phyloP scores from a whole-genome alignment of 257 asterid species.

The Solanum gandarillasii region DNA sequence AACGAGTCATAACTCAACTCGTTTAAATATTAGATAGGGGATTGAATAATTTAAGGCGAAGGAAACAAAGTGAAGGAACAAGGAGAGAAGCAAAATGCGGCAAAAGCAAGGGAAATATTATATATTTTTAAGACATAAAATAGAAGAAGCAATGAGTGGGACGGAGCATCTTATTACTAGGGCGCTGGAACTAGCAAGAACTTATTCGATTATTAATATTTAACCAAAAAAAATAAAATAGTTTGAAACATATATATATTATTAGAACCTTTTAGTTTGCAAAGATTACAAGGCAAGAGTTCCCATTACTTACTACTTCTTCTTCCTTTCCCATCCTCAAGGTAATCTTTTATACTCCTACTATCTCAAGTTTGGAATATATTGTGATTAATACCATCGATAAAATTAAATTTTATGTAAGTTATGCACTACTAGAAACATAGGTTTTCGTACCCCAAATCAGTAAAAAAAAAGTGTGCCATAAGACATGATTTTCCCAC shows the following conservation, averaged over 20 bases:
- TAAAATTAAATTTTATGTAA: not conserved
- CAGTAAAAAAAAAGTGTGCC: not conserved
- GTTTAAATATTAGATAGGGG: not conserved
- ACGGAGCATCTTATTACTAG: slow-evolving; percentile 41
- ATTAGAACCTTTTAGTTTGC: slow-evolving; percentile 1
- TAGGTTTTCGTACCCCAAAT: too few relatives aligned
- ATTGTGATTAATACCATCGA: not conserved
- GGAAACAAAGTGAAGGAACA: not conserved
- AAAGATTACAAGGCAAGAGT: slow-evolving; percentile 21
- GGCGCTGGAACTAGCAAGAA: not conserved
- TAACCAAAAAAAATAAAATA: not conserved
- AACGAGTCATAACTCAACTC: not conserved
- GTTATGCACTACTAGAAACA: too few relatives aligned
- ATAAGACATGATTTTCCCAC: not conserved
- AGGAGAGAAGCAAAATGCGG: slow-evolving; percentile 19
- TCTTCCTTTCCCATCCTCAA: not conserved
- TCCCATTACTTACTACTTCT: not conserved
- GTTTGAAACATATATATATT: not conserved
- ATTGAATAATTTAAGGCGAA: not conserved
- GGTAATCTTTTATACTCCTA: not conserved
- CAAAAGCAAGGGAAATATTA: slow-evolving; percentile 28
- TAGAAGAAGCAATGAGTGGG: slow-evolving; percentile 24
- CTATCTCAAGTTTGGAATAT: not conserved
- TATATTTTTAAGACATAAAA: not conserved
- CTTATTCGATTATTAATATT: not conserved